phyloP scores from a whole-genome alignment of 1,284 basidiomycete genomes.

The Pisolithus thermaeus region DNA sequence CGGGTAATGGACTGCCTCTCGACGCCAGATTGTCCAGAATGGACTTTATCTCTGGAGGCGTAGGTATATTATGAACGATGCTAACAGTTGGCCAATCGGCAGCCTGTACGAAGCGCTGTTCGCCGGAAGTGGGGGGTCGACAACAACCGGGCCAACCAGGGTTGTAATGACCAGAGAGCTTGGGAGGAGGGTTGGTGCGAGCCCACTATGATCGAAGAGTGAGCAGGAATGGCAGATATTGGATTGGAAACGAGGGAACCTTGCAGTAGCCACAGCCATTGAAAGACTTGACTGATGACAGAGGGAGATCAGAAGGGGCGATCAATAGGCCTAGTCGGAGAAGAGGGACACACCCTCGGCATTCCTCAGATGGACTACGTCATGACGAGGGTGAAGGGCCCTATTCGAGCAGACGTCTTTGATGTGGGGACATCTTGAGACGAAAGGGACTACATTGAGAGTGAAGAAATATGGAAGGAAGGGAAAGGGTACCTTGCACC shows the following conservation, averaged over 20 bases:
- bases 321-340: constrained; percentile 9
- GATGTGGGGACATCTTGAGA: constrained; percentile 63
- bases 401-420: constrained; percentile 70
- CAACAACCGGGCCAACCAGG: constrained; percentile 82
- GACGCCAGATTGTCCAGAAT: constrained; percentile 50
- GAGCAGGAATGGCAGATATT: constrained; percentile 24
- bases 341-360: constrained; percentile 59
- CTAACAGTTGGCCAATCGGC: constrained; percentile 79
- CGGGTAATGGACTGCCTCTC: constrained; percentile 22
- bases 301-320: not conserved
- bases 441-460: constrained; percentile 5
- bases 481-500: constrained; percentile 40
- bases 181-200: constrained; percentile 46
- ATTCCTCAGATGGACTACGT: constrained; percentile 72
- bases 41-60: constrained; percentile 63
- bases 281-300: constrained; percentile 62
- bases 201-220: constrained; percentile 53
- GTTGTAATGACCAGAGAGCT: constrained; percentile 54
- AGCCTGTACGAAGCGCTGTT: constrained; percentile 55
- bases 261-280: constrained; percentile 84
- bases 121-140: constrained; percentile 54
- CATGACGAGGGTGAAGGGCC: constrained; percentile 61
- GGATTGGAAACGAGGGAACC: constrained; percentile 36
- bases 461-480: constrained; percentile 11
- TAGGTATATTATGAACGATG: constrained; percentile 60